phyloP scores from a whole-genome alignment of 2,329 filamentous ascomycete genomes.

The Xylariaceae sp. region DNA sequence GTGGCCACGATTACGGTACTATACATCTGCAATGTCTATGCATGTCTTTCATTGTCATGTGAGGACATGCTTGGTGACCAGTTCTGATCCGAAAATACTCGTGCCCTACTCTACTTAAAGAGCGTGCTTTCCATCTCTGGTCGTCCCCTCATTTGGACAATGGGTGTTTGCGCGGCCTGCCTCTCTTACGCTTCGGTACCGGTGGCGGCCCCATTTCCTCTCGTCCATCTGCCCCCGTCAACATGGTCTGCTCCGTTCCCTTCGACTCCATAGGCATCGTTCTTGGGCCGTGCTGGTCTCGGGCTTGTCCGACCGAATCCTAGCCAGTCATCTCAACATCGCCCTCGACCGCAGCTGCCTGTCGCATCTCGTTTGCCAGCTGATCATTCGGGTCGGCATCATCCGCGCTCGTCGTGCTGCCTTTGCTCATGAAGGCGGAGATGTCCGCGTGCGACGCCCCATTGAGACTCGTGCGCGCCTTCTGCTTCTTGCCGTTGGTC shows the following conservation, averaged over 20 bases:
- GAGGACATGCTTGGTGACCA: no score
- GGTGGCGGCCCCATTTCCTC: no score
- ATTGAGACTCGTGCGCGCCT: slow-evolving; percentile 23
- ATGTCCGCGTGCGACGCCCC: slow-evolving; percentile 17
- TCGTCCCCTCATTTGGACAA: neutral
- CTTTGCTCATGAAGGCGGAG: neutral
- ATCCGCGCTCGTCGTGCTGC: slow-evolving; percentile 11
- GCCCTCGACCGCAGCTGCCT: slow-evolving; percentile 24
- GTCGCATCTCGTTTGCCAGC: slow-evolving; percentile 51
- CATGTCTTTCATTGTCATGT: no score
- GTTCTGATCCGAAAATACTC: no score
- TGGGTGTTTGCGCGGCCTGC: neutral
- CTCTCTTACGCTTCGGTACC: no score
- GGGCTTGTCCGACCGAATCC: slow-evolving; percentile 4
- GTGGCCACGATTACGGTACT: no score
- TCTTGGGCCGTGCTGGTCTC: no score
- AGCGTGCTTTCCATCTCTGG: slow-evolving; percentile 2
- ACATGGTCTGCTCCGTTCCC: no score
- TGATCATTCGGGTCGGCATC: slow-evolving; percentile 47
- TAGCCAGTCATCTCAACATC: slow-evolving; percentile 60
- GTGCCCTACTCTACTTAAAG: no score
- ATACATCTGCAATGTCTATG: no score
- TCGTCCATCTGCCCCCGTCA: neutral
- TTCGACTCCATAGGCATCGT: no score
- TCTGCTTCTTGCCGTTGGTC: slow-evolving; percentile 35